phyloP scores from a whole-genome alignment of 2,329 filamentous ascomycete genomes.

The Hirsutella rhossiliensis region DNA sequence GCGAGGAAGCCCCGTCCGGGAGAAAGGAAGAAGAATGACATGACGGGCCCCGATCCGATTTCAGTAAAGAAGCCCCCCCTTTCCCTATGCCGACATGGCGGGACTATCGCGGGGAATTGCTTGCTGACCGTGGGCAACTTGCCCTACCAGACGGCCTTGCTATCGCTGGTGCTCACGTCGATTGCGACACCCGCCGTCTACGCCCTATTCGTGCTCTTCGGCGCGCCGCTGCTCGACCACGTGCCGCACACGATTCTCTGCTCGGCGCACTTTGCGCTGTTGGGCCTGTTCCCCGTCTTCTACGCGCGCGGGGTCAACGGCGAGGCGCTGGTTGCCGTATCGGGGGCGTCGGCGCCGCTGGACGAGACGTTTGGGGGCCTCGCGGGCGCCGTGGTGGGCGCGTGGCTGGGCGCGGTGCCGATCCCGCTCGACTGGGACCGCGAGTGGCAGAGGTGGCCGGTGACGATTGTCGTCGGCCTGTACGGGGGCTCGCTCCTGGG shows the following conservation, averaged over 20 bases:
- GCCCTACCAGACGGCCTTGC: conserved; percentile 26
- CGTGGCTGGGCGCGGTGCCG: conserved; percentile 87
- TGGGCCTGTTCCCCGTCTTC: conserved; percentile 68
- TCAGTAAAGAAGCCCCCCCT: conserved; percentile 25
- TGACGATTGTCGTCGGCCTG: conserved; percentile 75
- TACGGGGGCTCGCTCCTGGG: conserved; percentile 71
- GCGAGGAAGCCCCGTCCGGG: conserved; percentile 39
- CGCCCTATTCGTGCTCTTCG: conserved; percentile 69
- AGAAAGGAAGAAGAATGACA: conserved; percentile 39
- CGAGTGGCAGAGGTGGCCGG: conserved; percentile 98
- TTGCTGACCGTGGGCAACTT: background rate
- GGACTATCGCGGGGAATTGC: background rate
- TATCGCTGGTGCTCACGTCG: conserved; percentile 47
- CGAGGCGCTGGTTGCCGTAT: conserved; percentile 57
- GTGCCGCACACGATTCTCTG: conserved; percentile 65
- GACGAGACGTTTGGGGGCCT: conserved; percentile 78
- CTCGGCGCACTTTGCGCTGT: conserved; percentile 68
- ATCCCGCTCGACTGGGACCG: conserved; percentile 97
- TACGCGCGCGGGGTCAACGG: conserved; percentile 75
- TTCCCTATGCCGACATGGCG: background rate
- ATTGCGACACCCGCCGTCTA: conserved; percentile 55
- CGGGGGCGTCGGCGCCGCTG: conserved; percentile 55
- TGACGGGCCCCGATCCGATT: conserved; percentile 29
- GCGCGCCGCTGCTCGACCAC: conserved; percentile 79
- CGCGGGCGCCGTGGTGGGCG: conserved; percentile 66